A percentile compares a stretch with the other conserved stretches of the same genome.
Evolutionary conservation across 2,329 filamentous ascomycete species (phyloP).

Genomic region (Fusarium circinatum): DNA sequence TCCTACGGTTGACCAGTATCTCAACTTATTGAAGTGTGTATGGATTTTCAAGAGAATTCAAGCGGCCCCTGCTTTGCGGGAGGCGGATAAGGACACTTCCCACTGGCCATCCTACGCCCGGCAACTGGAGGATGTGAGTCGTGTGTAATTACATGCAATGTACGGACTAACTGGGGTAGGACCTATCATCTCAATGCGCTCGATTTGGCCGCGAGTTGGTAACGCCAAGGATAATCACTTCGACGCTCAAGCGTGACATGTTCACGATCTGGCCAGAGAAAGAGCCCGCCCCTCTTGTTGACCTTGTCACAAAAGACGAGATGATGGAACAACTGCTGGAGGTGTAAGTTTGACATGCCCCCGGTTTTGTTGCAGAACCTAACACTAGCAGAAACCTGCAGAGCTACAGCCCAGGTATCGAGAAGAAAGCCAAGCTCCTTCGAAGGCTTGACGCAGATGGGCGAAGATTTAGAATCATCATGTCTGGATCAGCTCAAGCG

Average conservation of each 20-base stretch:
- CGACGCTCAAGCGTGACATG: conserved; percentile 36
- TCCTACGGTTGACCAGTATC: conserved; percentile 42
- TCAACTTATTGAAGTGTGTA: conserved; percentile 49
- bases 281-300: conserved; percentile 41
- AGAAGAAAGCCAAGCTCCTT: conserved; percentile 42
- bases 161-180: conserved; percentile 29
- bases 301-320: conserved; percentile 46
- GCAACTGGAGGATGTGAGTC: conserved; percentile 47
- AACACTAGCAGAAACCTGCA: conserved; percentile 28
- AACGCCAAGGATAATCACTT: conserved; percentile 31
- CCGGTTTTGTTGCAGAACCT: not conserved
- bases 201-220: conserved; percentile 46
- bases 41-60: conserved; percentile 44
- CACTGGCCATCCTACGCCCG: conserved; percentile 50
- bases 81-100: conserved; percentile 35
- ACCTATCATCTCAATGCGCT: conserved; percentile 42
- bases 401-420: conserved; percentile 29
- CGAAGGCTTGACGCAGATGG: conserved; percentile 44
- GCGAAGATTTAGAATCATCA: conserved; percentile 42
- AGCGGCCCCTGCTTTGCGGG: conserved; percentile 20
- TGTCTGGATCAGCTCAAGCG: conserved; percentile 39
- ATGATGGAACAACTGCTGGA: conserved; percentile 49
- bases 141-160: not conserved
- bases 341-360: conserved; percentile 23
- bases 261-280: conserved; percentile 48